Base-by-base conservation (phyloP, 768 basidiomycete genomes). In the Boletus huronensis region DNA sequence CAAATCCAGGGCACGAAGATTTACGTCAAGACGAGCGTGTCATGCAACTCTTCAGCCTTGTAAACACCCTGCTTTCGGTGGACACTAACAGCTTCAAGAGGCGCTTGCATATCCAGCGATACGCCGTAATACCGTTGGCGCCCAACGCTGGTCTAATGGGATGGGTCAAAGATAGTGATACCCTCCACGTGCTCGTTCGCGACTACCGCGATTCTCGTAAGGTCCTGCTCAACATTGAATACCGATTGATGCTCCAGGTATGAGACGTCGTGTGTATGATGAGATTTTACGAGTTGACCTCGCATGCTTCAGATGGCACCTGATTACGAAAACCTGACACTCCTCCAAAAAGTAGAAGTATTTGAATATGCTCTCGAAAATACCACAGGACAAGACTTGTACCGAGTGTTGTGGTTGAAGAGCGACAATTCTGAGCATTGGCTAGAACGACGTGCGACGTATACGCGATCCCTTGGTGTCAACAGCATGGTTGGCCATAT, bases 401-500 rank as follows among this genome's bases (percentile, higher is more conserved):
- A 99, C 70, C 80, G 93, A 13, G 93, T 99, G 10, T 75, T 99
- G 14, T 99, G 97, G 97, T 78, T 99, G 58, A 97, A 95, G 77
- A 93, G 91, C 66, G 71, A 79, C 57, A 95, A 92, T 67, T 99
- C 97, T 2, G 97, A 98, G 63, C 93, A 97, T 62, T 99, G 97
- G 97, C 75, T 99, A 28, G 97, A 98, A 67, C 83, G 97, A 21
- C 85, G 97, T 43, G 92, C 94, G 17, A 95, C 92, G 0, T 98
- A 98, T 69, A 98, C 95, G 2, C 83, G 96, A 32, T 96, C 93
- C 17, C 82, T 99, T 28, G 96, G 93, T 5, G 90, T 97, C 53
- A 98, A 91, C 70, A 96, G 93, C 68, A 98, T 98, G 95, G 93
- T 97, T 58, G 97, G 97, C 8, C 93, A 99, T 72, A 98, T 99